Base-by-base conservation (phyloP, 345 rosid genomes). In the Gossypium turneri region DNA sequence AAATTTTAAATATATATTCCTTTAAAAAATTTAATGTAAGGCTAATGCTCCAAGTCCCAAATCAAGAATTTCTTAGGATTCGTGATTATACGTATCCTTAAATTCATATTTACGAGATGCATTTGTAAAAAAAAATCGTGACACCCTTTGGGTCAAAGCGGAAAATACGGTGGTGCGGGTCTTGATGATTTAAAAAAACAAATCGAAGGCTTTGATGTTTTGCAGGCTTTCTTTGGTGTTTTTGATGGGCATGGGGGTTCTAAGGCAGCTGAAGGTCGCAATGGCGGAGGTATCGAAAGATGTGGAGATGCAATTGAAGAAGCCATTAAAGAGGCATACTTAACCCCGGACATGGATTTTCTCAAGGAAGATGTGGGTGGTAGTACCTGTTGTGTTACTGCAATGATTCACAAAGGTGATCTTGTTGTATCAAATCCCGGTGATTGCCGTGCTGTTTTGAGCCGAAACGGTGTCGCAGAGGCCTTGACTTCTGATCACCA, bases 221-320 rank as follows among this genome's bases (percentile, higher is more conserved):
- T 51, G 69, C 80, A 94, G 92, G 96, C 92, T 34, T 67, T 92
- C 22, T 94, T 89, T 78, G 97, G 97, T 70, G 82, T 94, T 20
- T 94, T 87, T 64, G 97, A 94, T 73, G 98, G 98, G 75, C 98
- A 94, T 62, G 97, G 97, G 58, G 97, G 98, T 27, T 78, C 79
- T 2, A 82, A 87, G 74, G 98, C 97, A 61, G 94, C 98, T 25
- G 93, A 88, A 85, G 79, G 89, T 89, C 73, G 88, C 90, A 22
- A 51, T 81, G 16, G 79, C 75, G 6, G 90, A 79, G 70, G 77
- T 85, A 12, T 55, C 47, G 34, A 76, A 79, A 55, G 87, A 67
- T 72, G 69, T 45, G 88, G 76, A 29, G 79, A 69, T n/a, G 79
- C 80, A 38, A 52, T 83, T 3, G 84, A 88, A 61, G 76, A 24